These are phyloP conservation scores for Capillidium rhysosporum DNA, from an alignment of 371 early-diverging fungal species.

Conservation along the genomic window DNA sequence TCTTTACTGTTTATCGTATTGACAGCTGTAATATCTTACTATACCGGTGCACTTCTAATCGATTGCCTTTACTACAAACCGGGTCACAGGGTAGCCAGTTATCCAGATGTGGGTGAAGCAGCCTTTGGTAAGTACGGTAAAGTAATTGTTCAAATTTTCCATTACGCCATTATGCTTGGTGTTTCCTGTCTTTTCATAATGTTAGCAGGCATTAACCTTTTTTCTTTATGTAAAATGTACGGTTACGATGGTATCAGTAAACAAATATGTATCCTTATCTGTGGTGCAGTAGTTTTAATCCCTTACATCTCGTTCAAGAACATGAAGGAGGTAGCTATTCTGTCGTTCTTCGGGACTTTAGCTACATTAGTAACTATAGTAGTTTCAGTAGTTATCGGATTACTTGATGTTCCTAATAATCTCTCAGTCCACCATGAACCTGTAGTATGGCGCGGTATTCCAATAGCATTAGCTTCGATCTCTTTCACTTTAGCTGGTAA, in stretches of 20 bases:
- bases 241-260: neutral
- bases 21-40: conserved; percentile 4
- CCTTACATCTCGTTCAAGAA: neutral
- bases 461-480: conserved; percentile 26
- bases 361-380: conserved; percentile 25
- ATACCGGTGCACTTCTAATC: conserved; percentile 8
- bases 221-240: too few relatives aligned
- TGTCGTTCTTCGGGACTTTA: conserved; percentile 25
- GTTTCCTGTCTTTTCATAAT: conserved; percentile 32
- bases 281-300: neutral
- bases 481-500: conserved; percentile 64
- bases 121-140: conserved; percentile 18
- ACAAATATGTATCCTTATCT: neutral
- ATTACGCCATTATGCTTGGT: conserved; percentile 34
- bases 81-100: conserved; percentile 8
- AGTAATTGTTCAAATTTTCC: conserved; percentile 21
- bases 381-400: conserved; percentile 15
- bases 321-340: conserved; percentile 9
- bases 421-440: conserved; percentile 9
- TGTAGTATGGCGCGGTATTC: conserved; percentile 2
- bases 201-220: conserved; percentile 21
- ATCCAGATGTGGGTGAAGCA: conserved; percentile 16
- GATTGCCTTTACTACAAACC: conserved; percentile 9
- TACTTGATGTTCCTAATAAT: conserved; percentile 10
- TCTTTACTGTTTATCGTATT: conserved; percentile 4